A percentile compares a stretch with the other conserved stretches of the same genome.
phyloP scores from a whole-genome alignment of 106 monocot genomes.

The Platanthera guangdongensis region DNA sequence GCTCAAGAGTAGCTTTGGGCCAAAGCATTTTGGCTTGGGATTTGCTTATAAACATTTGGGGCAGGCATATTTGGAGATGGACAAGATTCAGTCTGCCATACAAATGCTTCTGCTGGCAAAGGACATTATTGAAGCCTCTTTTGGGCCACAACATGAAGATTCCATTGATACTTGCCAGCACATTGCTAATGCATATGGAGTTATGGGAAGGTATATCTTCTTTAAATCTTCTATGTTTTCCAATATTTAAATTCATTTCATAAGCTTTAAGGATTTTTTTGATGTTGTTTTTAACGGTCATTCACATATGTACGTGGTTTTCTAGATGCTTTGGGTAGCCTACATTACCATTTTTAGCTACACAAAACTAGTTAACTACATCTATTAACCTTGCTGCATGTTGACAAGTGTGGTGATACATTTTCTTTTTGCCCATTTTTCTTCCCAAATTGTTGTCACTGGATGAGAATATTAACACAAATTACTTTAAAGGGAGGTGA shows the following conservation, averaged over 20 bases:
- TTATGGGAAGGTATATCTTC: conserved; percentile 33
- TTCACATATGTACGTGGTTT: neutral
- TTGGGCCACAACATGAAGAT: conserved; percentile 40
- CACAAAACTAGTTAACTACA: neutral
- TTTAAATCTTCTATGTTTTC: neutral
- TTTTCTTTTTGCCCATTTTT: no score
- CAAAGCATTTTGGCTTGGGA: conserved; percentile 58
- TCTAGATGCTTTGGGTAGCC: neutral
- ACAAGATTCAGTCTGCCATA: conserved; percentile 23
- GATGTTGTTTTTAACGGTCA: neutral
- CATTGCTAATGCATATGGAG: conserved; percentile 62
- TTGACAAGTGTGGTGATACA: neutral
- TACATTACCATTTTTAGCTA: neutral
- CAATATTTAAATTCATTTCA: no score
- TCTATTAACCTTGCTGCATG: neutral
- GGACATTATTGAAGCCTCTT: conserved; percentile 29
- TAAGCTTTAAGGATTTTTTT: neutral
- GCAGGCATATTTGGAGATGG: conserved; percentile 39
- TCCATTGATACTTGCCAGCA: conserved; percentile 47
- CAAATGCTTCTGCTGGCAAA: conserved; percentile 32
- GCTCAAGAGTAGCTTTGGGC: conserved; percentile 65
- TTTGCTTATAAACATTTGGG: conserved; percentile 67
- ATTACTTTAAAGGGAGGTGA: no score
- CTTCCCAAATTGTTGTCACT: no score
- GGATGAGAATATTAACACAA: no score